Evolutionary conservation across 345 rosid genomes (phyloP).

Genomic region (Anacardium occidentale): DNA sequence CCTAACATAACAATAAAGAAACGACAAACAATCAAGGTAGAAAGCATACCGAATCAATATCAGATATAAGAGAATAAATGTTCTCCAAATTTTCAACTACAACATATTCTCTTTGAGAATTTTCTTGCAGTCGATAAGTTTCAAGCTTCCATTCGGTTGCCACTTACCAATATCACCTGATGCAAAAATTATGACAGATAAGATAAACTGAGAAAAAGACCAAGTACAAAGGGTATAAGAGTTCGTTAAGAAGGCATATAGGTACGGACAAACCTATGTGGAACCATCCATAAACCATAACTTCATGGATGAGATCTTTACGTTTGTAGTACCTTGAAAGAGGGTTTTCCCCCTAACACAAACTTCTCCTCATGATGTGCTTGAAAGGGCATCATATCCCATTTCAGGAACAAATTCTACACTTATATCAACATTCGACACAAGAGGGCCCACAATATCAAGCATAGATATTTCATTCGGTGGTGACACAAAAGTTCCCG

Average conservation of each 20-base stretch:
- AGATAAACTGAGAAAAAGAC: constrained; percentile 4
- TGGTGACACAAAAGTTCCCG: constrained; percentile 85
- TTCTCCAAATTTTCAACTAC: constrained; percentile 97
- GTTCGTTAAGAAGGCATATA: constrained; percentile 2
- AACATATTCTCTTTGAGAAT: constrained; percentile 97
- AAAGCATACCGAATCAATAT: constrained; percentile 63
- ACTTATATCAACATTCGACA: constrained; percentile 86
- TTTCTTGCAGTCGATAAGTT: constrained; percentile 86
- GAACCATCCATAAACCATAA: constrained; percentile 86
- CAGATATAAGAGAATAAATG: constrained; percentile 57
- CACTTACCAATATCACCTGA: constrained; percentile 96
- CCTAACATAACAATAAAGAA: too few species aligned
- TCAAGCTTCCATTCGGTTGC: constrained; percentile 97
- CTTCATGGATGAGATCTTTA: constrained; percentile 84
- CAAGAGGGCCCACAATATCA: constrained; percentile 95
- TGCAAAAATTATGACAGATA: constrained; percentile 4
- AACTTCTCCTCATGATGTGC: constrained; percentile 80
- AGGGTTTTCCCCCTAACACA: constrained; percentile 73
- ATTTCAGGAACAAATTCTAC: constrained; percentile 95
- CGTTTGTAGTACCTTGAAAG: constrained; percentile 89
- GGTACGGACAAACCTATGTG: constrained; percentile 62
- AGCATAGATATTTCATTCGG: constrained; percentile 76
- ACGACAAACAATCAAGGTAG: neutral
- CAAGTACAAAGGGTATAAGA: neutral
- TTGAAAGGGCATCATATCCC: constrained; percentile 85